phyloP scores from a whole-genome alignment of 2,329 filamentous ascomycete genomes.

The Aspergillus calidoustus region DNA sequence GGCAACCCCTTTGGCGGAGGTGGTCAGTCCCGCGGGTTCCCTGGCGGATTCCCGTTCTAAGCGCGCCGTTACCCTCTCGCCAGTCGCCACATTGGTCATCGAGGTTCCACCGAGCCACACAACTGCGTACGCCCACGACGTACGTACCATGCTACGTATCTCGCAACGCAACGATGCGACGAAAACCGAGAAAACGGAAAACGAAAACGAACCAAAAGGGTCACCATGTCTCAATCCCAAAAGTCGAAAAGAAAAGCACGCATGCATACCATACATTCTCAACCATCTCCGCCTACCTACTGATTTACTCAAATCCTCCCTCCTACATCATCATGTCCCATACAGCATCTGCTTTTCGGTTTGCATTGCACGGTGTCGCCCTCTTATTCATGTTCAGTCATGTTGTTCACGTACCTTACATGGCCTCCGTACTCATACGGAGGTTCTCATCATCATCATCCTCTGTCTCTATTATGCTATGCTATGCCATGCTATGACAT shows the following conservation, averaged over 20 bases:
- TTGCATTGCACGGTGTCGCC: constrained; percentile 12
- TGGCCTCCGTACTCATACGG: background rate
- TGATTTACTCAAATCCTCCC: background rate
- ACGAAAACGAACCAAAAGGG: background rate
- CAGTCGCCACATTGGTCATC: background rate
- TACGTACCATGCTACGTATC: background rate
- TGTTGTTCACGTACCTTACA: background rate
- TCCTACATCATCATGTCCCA: background rate
- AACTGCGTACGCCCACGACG: background rate
- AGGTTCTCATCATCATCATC: background rate
- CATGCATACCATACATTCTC: background rate
- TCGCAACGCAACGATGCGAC: background rate
- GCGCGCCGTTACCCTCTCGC: background rate
- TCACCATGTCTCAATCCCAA: background rate
- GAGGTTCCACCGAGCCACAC: background rate
- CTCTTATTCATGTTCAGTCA: background rate
- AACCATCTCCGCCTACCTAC: constrained; percentile 4
- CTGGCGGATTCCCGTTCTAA: constrained; percentile 64
- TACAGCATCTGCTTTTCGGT: background rate
- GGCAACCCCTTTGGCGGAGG: constrained; percentile 47
- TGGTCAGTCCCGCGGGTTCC: constrained; percentile 49
- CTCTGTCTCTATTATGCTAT: background rate
- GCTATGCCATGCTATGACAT: constrained; percentile 10
- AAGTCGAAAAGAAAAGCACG: background rate
- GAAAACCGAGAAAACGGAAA: background rate